Percentiles rank a stretch among this genome's conserved stretches.
Evolutionary conservation across 345 rosid genomes (phyloP).

Genomic region (Sisymbrium irio): DNA sequence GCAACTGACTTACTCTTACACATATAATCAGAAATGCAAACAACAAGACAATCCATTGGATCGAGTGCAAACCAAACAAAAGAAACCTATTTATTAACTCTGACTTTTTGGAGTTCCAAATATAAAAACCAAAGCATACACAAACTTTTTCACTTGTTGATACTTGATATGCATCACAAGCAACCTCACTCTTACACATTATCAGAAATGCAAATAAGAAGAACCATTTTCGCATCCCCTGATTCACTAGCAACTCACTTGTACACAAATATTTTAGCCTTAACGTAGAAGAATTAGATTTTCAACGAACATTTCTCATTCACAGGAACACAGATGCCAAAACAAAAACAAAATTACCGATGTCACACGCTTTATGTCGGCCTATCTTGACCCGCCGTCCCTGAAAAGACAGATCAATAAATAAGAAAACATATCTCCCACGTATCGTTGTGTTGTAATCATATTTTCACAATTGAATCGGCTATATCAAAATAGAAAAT

Average conservation of each 20-base stretch:
- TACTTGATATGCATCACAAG: not conserved
- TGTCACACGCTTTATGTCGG: not conserved
- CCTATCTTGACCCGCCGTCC: not conserved
- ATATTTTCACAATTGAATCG: not conserved
- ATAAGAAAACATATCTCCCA: not conserved
- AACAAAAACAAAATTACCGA: not conserved
- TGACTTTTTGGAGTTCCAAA: not conserved
- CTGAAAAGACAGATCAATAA: slow-evolving; percentile 16
- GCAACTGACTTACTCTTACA: no score
- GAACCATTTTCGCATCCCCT: not conserved
- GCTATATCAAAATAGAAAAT: not conserved
- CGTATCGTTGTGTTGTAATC: not conserved
- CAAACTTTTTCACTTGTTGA: not conserved
- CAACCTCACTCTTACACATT: not conserved
- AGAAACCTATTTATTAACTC: not conserved
- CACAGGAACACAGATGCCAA: slow-evolving; percentile 1
- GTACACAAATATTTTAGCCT: slow-evolving; percentile 4
- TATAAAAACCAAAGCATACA: not conserved
- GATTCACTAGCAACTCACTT: slow-evolving; percentile 18
- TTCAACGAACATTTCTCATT: slow-evolving; percentile 17
- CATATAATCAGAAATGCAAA: no score
- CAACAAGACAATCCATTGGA: no score
- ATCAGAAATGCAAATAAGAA: not conserved
- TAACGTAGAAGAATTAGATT: not conserved
- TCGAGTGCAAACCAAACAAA: no score